Evolutionary conservation across 768 basidiomycete species (phyloP), one percentile per base, ranked within the genome.

Genomic region (Agaricus sinodeliciosus): DNA sequence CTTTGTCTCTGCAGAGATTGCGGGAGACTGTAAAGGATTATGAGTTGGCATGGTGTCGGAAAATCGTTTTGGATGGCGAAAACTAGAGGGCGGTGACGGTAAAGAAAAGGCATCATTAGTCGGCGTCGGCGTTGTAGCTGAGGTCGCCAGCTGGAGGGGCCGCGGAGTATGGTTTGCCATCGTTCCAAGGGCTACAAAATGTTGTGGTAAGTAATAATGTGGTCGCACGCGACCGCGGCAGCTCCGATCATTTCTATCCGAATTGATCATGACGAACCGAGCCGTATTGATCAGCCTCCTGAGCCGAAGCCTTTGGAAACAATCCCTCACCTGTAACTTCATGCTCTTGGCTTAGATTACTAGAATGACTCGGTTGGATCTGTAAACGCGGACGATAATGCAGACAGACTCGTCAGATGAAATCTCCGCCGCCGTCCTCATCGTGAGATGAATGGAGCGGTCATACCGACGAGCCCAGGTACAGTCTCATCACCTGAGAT

Each of bases 151-250:
- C 15, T 35, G 52, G n/a, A 54, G 52, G 9, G 52, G 52, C n/a
- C 52, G 52, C 19, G 52, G 51, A 13, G 39, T 13, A 18, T 54
- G 52, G 36, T 18, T 35, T 7, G 45, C 28, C 52, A 54, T 54
- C 36, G 18, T 47, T 40, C 39, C 18, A 15, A 37, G 34, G 27
- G 41, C 42, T n/a, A 22, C 22, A 22, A 3, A 22, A 22, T 22
- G 22, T 22, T 22, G 22, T 22, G 22, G 22, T 22, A 22, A 22
- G 22, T 22, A 22, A 22, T 22, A 22, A 22, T 35, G 41, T 36
- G 42, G 25, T 35, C 28, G 25, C 35, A 19, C 22, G 35, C 41
- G 19, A 51, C 35, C 48, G n/a, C 37, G 12, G 15, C 37, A 39
- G 31, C 8, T 31, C 31, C 31, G 31, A 31, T 31, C 31, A 31